Base-by-base conservation (phyloP, 495 filamentous ascomycete genomes). In the Hypoxylon fragiforme region DNA sequence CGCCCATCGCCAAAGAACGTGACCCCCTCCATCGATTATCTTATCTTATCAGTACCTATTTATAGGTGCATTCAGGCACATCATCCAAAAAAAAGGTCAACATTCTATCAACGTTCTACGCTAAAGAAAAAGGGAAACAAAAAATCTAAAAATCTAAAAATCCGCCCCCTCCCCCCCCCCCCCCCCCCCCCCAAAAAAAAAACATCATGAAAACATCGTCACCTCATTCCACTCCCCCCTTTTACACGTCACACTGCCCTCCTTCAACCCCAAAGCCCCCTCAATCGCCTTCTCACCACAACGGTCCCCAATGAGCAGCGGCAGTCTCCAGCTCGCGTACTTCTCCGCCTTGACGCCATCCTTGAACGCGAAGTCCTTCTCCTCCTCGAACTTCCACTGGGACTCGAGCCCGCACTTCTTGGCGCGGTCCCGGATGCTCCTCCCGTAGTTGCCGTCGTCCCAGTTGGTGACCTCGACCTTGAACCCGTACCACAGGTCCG, bases 371-470 rank as follows among this genome's bases (percentile, higher is more conserved):
- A 26, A 42, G 5, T 22, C 8, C 39, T 16, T 22, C 39, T 42
- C 39, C n/a, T 42, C 39, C 21, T 42, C 39, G 20, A 24, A 42
- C 39, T 42, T 42, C 39, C 39, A 42, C 39, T 42, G 5, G 1
- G 39, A 2, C 39, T 6, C 3, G 3, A 42, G 1, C 39, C 39
- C 39, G 20, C 39, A 42, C 39, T 26, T 26, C 39, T 42, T 42
- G 1, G 39, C 39, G 9, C 20, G 19, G 39, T 42, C 39, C 39
- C 39, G 7, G 39, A 42, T 42, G 19, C 15, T 42, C 13, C 39
- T 42, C n/a, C 39, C 39, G 21, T 42, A 42, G 39, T 42, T 24
- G 39, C 39, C 39, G 39, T 42, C 39, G 21, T 42, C 39, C 39
- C 39, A 42, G 39, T 42, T 42, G 39, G 5, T 42, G 39, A 42